A percentile compares a stretch with the other conserved stretches of the same genome.
phyloP scores from a whole-genome alignment of 2,329 filamentous ascomycete genomes.

The Aspergillaceae sp. region DNA sequence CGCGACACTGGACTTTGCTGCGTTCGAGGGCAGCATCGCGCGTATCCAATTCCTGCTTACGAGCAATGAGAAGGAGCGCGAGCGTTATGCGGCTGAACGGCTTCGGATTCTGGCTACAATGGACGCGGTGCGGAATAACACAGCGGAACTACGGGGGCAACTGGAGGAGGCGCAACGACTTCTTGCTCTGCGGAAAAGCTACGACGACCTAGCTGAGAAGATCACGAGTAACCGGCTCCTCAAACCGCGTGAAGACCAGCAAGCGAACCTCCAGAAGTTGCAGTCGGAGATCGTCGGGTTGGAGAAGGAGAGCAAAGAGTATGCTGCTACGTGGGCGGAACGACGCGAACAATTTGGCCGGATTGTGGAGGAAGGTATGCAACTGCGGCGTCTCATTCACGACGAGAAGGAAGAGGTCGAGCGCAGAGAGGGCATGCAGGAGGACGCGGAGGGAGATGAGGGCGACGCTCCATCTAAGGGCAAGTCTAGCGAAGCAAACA shows the following conservation, averaged over 20 bases:
- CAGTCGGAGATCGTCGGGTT: slow-evolving; percentile 82
- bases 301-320: slow-evolving; percentile 72
- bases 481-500: slow-evolving; percentile 40
- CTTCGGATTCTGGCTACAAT: slow-evolving; percentile 69
- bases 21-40: slow-evolving; percentile 76
- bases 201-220: slow-evolving; percentile 79
- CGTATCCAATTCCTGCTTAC: slow-evolving; percentile 80
- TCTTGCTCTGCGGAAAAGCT: slow-evolving; percentile 69
- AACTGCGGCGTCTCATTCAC: slow-evolving; percentile 73
- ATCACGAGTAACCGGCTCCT: slow-evolving; percentile 75
- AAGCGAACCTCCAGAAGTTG: slow-evolving; percentile 66
- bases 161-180: slow-evolving; percentile 68
- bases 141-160: slow-evolving; percentile 60
- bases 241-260: slow-evolving; percentile 75
- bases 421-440: slow-evolving; percentile 70
- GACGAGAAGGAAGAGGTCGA: slow-evolving; percentile 96
- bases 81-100: slow-evolving; percentile 75
- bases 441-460: slow-evolving; percentile 50
- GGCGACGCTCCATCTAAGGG: slow-evolving; percentile 44
- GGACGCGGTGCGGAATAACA: slow-evolving; percentile 67
- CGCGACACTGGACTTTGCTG: slow-evolving; percentile 76
- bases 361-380: slow-evolving; percentile 86
- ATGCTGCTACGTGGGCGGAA: slow-evolving; percentile 75
- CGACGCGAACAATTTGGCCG: slow-evolving; percentile 76
- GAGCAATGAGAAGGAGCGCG: slow-evolving; percentile 74